Base-by-base conservation (phyloP, 2,329 filamentous ascomycete genomes). In the Monilinia aucupariae region DNA sequence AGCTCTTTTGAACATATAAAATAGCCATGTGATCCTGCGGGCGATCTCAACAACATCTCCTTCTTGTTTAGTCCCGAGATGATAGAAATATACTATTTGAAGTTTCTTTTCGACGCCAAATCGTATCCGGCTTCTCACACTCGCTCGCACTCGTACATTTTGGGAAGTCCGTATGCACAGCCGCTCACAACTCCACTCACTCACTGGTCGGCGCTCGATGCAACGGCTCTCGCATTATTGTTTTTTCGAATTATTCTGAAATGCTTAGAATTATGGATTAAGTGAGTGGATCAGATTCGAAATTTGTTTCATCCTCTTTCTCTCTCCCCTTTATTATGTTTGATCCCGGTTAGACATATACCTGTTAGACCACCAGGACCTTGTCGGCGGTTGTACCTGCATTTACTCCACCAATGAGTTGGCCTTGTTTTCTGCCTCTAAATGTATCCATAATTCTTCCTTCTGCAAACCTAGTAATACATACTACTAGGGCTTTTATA, bases 351-450 rank as follows among this genome's bases (percentile, higher is more conserved):
- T 49, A 48, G 43, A 47, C 43, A 13, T 47, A 47, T 45, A 47
- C 13, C 34, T 37, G 34, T 13, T 37, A 37, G n/a, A n/a, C n/a
- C n/a, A n/a, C n/a, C n/a, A n/a, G n/a, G 37, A 6, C 37, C 37
- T 60, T 39, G 39, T 61, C 49, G 27, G 43, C 30, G 37, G 59
- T 54, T 30, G 59, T 61, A 61, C 59, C 59, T 61, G 59, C 59
- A 61, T 61, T 61, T 61, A 47, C 49, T 61, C 59, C 59, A 61
- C 59, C 59, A 61, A 61, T 61, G 10, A 30, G 47, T 34, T 47
- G 39, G 45, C 30, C 41, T 34, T 1, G 22, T 47, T 47, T 47
- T 22, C 12, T 25, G 27, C 13, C 27, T 37, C 17, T 7, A 25
- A 27, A 27, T 17, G 10, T 49, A 50, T 59, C 55, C 53, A 56